A percentile compares a stretch with the other conserved stretches of the same genome.
phyloP scores from a whole-genome alignment of 2,329 filamentous ascomycete species.

The Graphilbum sp. region DNA sequence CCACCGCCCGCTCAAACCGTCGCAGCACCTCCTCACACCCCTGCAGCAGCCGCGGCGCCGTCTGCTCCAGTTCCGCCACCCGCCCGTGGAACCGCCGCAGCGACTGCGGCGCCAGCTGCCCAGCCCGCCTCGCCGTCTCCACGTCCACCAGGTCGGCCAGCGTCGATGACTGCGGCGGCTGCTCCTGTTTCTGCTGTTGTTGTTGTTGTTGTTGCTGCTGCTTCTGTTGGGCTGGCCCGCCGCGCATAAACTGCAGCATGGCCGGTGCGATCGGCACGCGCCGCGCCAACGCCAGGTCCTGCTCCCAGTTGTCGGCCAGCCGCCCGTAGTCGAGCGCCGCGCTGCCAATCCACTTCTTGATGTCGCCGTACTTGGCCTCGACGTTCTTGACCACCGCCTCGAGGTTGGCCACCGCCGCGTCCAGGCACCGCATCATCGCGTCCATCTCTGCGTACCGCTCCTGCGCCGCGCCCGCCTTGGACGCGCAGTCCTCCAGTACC shows the following conservation, averaged over 20 bases:
- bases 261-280: conserved; percentile 46
- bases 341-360: conserved; percentile 53
- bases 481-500: conserved; percentile 51
- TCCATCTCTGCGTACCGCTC: conserved; percentile 57
- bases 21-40: conserved; percentile 45
- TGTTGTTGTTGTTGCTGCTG: conserved; percentile 20
- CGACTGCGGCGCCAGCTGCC: conserved; percentile 41
- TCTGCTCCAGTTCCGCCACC: conserved; percentile 43
- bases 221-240: conserved; percentile 18
- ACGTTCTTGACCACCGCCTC: conserved; percentile 57
- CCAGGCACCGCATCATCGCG: conserved; percentile 62
- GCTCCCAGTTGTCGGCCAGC: conserved; percentile 50
- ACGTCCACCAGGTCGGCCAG: conserved; percentile 63
- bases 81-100: conserved; percentile 43
- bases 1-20: conserved; percentile 43
- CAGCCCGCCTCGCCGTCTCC: conserved; percentile 56
- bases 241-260: conserved; percentile 47
- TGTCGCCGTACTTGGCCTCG: conserved; percentile 54
- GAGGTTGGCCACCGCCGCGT: conserved; percentile 74
- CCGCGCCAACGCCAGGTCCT: conserved; percentile 47
- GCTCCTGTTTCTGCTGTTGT: conserved; percentile 8
- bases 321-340: conserved; percentile 51
- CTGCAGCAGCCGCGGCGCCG: conserved; percentile 41
- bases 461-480: conserved; percentile 44
- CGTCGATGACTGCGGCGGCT: conserved; percentile 31